A percentile compares a stretch with the other conserved stretches of the same genome.
Evolutionary conservation across 176 grass and related monocot genomes (phyloP).

Genomic region (Musa beccarii): DNA sequence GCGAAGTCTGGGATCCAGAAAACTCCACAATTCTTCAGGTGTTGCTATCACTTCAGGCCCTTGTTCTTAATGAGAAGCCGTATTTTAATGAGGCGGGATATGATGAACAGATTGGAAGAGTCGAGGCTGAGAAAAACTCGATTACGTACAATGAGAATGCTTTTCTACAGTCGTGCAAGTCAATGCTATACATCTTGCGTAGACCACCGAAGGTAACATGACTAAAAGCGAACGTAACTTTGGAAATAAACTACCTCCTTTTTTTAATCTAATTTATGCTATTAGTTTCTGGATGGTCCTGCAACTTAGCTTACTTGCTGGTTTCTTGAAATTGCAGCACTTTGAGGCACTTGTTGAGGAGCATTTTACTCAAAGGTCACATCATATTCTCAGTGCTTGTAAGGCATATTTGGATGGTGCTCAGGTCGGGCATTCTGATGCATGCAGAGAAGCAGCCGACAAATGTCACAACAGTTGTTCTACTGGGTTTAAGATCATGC

Average conservation of each 20-base stretch:
- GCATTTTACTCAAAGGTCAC: slow-evolving; percentile 45
- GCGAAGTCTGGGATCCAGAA: slow-evolving; percentile 80
- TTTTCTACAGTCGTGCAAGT: slow-evolving; percentile 83
- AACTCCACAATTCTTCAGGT: slow-evolving; percentile 83
- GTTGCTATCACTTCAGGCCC: slow-evolving; percentile 84
- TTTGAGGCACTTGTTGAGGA: slow-evolving; percentile 80
- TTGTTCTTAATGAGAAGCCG: slow-evolving; percentile 95
- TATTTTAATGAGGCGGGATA: slow-evolving; percentile 97
- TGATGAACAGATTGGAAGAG: slow-evolving; percentile 85
- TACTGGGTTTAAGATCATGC: slow-evolving; percentile 25
- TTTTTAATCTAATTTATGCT: too few species aligned
- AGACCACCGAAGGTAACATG: slow-evolving; percentile 74
- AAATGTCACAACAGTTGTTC: slow-evolving; percentile 30
- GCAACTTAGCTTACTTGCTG: slow-evolving; percentile 16
- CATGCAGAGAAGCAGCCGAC: slow-evolving; percentile 25
- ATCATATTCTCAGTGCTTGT: slow-evolving; percentile 49
- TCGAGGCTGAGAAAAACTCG: slow-evolving; percentile 91
- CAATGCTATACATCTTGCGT: slow-evolving; percentile 70
- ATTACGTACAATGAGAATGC: slow-evolving; percentile 95
- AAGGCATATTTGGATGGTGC: slow-evolving; percentile 59
- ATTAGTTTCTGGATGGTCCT: background rate
- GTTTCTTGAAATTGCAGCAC: slow-evolving; percentile 45
- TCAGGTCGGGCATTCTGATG: slow-evolving; percentile 33
- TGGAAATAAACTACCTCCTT: background rate
- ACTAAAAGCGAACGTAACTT: background rate